Base-by-base conservation (phyloP, 169 alveolate species). In the Condylostoma magnum region DNA sequence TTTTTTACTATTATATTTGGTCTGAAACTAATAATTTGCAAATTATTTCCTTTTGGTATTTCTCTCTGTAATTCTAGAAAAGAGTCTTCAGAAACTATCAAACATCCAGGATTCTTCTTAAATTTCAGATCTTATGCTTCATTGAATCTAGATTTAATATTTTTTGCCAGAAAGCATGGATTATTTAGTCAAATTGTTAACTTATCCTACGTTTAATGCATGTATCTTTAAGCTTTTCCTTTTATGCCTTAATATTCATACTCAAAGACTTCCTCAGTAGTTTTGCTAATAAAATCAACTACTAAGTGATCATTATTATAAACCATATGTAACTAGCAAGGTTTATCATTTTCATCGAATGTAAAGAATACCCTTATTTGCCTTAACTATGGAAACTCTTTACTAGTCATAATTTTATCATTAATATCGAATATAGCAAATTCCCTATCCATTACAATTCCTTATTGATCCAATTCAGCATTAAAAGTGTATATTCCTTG, bases 1-100 rank as follows among this genome's bases (percentile, higher is more conserved):
- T 60, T 33, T 25, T 60, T 60, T 12, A 60, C 36, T 0, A 60
- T 34, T 10, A 60, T 60, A 41, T 60, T 60, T 6, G 71, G 71
- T 38, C 71, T 12, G 28, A 60, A 60, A 15, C 34, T 22, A 6
- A n/a, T 18, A 12, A 60, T 33, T 10, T 12, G n/a, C 8, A 60
- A 8, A n/a, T 36, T 10, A 1, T 41, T 41, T 10, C 43, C n/a
- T n/a, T 36, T 10, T 6, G 71, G 58, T 8, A 60, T 18, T 18
- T 27, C 22, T 4, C 18, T 22, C n/a, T n/a, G n/a, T n/a, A n/a
- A n/a, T n/a, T n/a, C n/a, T n/a, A n/a, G n/a, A 18, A 38, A 38
- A 38, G 46, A 22, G 22, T 60, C 71, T 1, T 18, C 56, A 8
- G 56, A n/a, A 36, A 38, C 3, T 2, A 60, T 18, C 56, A 60